Evolutionary conservation across 345 rosid species (phyloP).

Genomic region (Viola odorata): DNA sequence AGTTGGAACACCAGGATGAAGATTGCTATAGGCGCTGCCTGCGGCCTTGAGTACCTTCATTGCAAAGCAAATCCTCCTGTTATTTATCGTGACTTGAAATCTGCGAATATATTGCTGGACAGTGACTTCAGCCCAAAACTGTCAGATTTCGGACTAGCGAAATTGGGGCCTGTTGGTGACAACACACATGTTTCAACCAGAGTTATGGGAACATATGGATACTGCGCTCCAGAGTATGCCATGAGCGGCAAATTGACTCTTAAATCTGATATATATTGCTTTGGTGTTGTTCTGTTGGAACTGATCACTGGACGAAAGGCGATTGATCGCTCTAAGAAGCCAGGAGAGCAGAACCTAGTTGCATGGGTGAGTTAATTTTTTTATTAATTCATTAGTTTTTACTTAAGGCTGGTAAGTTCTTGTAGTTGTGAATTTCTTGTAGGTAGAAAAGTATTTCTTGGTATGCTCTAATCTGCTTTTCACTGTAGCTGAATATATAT

Average conservation of each 20-base stretch:
- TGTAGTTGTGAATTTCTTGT: not conserved
- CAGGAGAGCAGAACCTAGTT: slow-evolving; percentile 78
- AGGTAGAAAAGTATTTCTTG: not conserved
- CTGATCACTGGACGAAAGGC: slow-evolving; percentile 86
- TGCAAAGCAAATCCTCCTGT: slow-evolving; percentile 91
- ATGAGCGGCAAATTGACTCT: slow-evolving; percentile 94
- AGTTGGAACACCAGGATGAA: slow-evolving; percentile 77
- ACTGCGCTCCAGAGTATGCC: slow-evolving; percentile 97
- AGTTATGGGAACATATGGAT: slow-evolving; percentile 98
- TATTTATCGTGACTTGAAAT: slow-evolving; percentile 87
- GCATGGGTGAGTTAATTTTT: slow-evolving; percentile 58
- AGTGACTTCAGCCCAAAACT: slow-evolving; percentile 69
- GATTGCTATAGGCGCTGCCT: slow-evolving; percentile 86
- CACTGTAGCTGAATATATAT: not conserved
- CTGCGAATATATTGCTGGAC: slow-evolving; percentile 85
- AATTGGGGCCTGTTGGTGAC: slow-evolving; percentile 93
- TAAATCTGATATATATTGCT: slow-evolving; percentile 92
- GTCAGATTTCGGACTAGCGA: slow-evolving; percentile 92
- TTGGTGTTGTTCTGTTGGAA: slow-evolving; percentile 94
- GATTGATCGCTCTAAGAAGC: slow-evolving; percentile 50
- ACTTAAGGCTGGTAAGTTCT: not conserved
- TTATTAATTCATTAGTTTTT: not conserved
- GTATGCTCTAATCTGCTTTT: not conserved
- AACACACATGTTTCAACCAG: slow-evolving; percentile 96
- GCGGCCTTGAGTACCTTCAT: slow-evolving; percentile 85